Conservation (phyloP, 805 yeast genomes). For the Starmerella kuoi region DNA sequence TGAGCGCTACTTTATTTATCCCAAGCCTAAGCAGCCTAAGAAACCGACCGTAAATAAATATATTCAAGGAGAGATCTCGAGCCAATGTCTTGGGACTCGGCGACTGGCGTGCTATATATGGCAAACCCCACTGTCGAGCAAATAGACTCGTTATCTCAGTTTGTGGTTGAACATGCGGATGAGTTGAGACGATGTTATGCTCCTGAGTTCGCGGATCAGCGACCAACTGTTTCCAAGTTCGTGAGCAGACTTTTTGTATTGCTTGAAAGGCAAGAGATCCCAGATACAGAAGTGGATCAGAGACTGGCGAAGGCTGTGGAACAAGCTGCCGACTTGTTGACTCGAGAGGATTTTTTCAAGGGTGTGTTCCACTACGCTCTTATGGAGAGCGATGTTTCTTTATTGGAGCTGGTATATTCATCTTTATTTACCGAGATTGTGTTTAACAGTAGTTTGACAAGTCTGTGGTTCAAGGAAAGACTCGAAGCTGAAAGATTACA, state of each 20-base stretch:
- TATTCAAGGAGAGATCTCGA: too few species aligned
- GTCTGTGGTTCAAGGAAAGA: conserved; percentile 16
- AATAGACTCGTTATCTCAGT: conserved; percentile 17
- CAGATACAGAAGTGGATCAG: not conserved
- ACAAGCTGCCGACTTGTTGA: conserved; percentile 10
- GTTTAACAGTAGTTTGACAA: conserved; percentile 17
- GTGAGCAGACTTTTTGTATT: conserved; percentile 14
- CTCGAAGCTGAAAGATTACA: conserved; percentile 3
- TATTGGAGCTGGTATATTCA: conserved; percentile 20
- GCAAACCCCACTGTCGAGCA: conserved; percentile 15
- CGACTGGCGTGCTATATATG: conserved; percentile 14
- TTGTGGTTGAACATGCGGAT: conserved; percentile 10
- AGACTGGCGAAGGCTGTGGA: conserved; percentile 10
- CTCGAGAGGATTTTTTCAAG: conserved; percentile 16
- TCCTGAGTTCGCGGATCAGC: conserved; percentile 9
- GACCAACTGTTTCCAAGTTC: conserved; percentile 11
- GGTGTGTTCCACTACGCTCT: conserved; percentile 14
- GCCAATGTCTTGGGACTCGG: conserved; percentile 21
- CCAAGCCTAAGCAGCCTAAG: too few species aligned
- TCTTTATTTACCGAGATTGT: conserved; percentile 21
- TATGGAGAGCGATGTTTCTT: conserved; percentile 4
- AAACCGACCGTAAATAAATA: too few species aligned
- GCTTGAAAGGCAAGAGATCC: conserved; percentile 5
- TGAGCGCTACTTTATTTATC: too few species aligned
- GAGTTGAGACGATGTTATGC: conserved; percentile 12